A percentile compares a stretch with the other conserved stretches of the same genome.
phyloP scores from a whole-genome alignment of 352 stramenopile species.

The Peronospora tabacina region DNA sequence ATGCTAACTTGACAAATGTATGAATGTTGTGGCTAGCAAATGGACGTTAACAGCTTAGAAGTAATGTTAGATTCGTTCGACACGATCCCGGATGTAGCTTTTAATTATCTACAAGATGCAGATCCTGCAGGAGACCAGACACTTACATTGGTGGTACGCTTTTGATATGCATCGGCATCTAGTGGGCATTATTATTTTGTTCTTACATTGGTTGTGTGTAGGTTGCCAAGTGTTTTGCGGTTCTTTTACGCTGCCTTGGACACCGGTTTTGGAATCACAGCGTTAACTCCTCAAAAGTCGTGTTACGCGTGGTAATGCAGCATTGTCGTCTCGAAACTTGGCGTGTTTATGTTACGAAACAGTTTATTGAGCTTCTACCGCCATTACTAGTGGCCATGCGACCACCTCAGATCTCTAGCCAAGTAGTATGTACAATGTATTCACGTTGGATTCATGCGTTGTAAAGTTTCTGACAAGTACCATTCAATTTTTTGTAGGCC shows the following conservation, averaged over 20 bases:
- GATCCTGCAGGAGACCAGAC: slow-evolving; percentile 60
- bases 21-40: slow-evolving; percentile 35
- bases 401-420: slow-evolving; percentile 42
- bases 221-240: slow-evolving; percentile 77
- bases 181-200: not conserved
- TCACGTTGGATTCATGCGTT: not conserved
- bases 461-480: not conserved
- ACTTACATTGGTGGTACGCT: slow-evolving; percentile 66
- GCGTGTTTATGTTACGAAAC: slow-evolving; percentile 73
- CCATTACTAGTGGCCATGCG: slow-evolving; percentile 60
- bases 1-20: slow-evolving; percentile 3
- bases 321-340: slow-evolving; percentile 57
- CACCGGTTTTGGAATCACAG: slow-evolving; percentile 83
- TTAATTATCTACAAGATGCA: slow-evolving; percentile 77
- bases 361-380: slow-evolving; percentile 68
- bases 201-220: slow-evolving; percentile 17
- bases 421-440: slow-evolving; percentile 20
- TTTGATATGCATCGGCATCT: not conserved
- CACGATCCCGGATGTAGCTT: slow-evolving; percentile 79
- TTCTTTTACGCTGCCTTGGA: slow-evolving; percentile 61
- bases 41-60: slow-evolving; percentile 75
- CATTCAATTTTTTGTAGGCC: slow-evolving; percentile 23
- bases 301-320: slow-evolving; percentile 63
- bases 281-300: slow-evolving; percentile 51
- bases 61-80: slow-evolving; percentile 78